A percentile compares a stretch with the other conserved stretches of the same genome.
phyloP scores from a whole-genome alignment of 2,329 filamentous ascomycete genomes.

The Fusarium sublunatum region DNA sequence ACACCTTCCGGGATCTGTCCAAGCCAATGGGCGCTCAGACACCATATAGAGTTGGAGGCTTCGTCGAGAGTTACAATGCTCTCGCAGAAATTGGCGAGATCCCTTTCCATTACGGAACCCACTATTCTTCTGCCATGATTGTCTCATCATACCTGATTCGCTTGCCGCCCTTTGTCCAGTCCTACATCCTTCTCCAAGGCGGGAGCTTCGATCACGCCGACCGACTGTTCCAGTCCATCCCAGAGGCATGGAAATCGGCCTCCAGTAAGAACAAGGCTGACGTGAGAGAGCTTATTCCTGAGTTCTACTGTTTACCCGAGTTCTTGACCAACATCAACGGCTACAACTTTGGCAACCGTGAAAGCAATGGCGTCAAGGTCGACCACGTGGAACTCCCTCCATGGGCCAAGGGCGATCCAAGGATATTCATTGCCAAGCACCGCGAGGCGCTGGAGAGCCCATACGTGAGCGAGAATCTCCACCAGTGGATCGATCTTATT shows the following conservation, averaged over 20 bases:
- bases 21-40: constrained; percentile 98
- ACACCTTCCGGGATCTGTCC: constrained; percentile 87
- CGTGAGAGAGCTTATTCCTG: constrained; percentile 92
- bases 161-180: constrained; percentile 94
- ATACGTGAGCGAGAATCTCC: constrained; percentile 88
- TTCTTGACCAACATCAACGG: constrained; percentile 94
- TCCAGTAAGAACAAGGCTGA: constrained; percentile 92
- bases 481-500: constrained; percentile 95
- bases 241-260: constrained; percentile 90
- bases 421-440: constrained; percentile 94
- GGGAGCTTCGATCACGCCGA: constrained; percentile 97
- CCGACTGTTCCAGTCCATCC: constrained; percentile 91
- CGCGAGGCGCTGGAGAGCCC: constrained; percentile 95
- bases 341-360: constrained; percentile 91
- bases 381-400: constrained; percentile 90
- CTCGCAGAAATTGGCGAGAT: constrained; percentile 93
- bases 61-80: constrained; percentile 84
- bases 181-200: constrained; percentile 93
- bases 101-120: constrained; percentile 96
- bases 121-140: constrained; percentile 99
- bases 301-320: constrained; percentile 97
- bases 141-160: constrained; percentile 96
- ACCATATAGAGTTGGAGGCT: constrained; percentile 77
- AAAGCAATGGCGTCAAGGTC: constrained; percentile 82
- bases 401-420: constrained; percentile 96